Evolutionary conservation across 257 asterid species (phyloP).

Genomic region (Solanum rostratum): DNA sequence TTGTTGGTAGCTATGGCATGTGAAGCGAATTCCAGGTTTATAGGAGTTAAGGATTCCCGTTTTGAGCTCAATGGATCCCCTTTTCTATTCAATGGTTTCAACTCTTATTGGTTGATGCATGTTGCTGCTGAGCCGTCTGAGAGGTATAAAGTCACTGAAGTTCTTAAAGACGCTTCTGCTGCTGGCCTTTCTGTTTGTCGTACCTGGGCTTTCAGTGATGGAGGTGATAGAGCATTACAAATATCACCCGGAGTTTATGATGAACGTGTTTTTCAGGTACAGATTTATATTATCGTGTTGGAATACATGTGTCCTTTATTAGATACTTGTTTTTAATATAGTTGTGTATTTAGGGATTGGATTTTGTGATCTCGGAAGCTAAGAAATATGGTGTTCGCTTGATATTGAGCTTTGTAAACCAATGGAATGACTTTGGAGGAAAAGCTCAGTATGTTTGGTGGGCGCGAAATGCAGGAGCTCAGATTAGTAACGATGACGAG

Average conservation of each 20-base stretch:
- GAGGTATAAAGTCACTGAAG: background rate
- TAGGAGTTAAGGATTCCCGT: background rate
- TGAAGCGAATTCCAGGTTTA: background rate
- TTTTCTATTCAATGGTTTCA: background rate
- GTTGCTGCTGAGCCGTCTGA: background rate
- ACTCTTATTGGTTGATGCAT: conserved; percentile 2
- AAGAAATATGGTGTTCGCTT: background rate
- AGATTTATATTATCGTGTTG: background rate
- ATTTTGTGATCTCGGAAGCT: background rate
- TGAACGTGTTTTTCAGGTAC: conserved; percentile 1
- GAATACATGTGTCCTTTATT: background rate
- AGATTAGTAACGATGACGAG: background rate
- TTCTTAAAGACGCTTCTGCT: background rate
- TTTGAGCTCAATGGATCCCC: background rate
- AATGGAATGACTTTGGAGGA: background rate
- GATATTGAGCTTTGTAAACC: background rate
- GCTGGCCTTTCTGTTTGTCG: background rate
- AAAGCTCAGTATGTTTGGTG: background rate
- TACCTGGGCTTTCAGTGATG: conserved; percentile 1
- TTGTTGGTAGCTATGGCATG: background rate
- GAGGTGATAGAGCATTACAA: background rate
- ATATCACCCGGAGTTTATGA: background rate
- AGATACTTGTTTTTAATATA: background rate
- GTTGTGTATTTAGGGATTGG: background rate
- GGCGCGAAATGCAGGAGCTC: background rate